Percentiles rank a stretch among this genome's conserved stretches.
Conservation (phyloP, 768 basidiomycete genomes). For the Gloeophyllum trabeum region DNA sequence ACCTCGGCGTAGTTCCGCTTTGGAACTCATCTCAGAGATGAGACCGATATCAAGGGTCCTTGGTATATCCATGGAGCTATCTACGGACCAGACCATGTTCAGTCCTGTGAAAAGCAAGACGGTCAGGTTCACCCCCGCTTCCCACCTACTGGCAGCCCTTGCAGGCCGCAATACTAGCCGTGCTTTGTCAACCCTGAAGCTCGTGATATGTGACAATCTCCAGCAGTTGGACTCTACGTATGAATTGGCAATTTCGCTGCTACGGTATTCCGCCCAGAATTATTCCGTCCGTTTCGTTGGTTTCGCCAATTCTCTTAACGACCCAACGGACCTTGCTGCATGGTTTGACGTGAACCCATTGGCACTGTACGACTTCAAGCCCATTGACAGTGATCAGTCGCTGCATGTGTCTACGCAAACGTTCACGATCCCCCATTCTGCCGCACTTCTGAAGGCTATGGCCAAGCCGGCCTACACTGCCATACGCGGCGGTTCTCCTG, state of each 20-base stretch:
- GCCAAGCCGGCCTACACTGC: constrained; percentile 78
- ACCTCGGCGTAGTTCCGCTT: constrained; percentile 44
- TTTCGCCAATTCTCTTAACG: constrained; percentile 65
- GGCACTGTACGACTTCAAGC: constrained; percentile 66
- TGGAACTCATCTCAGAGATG: constrained; percentile 45
- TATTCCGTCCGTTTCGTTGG: constrained; percentile 66
- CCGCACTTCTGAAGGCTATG: constrained; percentile 84
- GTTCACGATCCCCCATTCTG: constrained; percentile 81
- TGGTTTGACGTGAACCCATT: constrained; percentile 70
- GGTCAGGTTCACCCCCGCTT: constrained; percentile 48
- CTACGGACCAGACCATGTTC: constrained; percentile 21
- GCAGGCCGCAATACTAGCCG: constrained; percentile 15
- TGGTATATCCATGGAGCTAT: constrained; percentile 28
- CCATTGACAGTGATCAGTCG: constrained; percentile 75
- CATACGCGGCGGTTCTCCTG: constrained; percentile 35
- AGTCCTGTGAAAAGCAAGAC: constrained; percentile 24
- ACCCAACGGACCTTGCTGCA: constrained; percentile 66
- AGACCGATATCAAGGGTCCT: constrained; percentile 24
- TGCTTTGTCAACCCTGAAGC: constrained; percentile 32
- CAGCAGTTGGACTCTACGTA: constrained; percentile 74
- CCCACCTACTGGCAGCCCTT: constrained; percentile 35
- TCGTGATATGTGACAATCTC: constrained; percentile 78
- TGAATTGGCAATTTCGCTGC: constrained; percentile 71
- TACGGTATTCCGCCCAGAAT: constrained; percentile 53
- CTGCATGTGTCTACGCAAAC: constrained; percentile 57